phyloP scores from a whole-genome alignment of 352 stramenopile species.

The Hyaloperonospora brassicae region DNA sequence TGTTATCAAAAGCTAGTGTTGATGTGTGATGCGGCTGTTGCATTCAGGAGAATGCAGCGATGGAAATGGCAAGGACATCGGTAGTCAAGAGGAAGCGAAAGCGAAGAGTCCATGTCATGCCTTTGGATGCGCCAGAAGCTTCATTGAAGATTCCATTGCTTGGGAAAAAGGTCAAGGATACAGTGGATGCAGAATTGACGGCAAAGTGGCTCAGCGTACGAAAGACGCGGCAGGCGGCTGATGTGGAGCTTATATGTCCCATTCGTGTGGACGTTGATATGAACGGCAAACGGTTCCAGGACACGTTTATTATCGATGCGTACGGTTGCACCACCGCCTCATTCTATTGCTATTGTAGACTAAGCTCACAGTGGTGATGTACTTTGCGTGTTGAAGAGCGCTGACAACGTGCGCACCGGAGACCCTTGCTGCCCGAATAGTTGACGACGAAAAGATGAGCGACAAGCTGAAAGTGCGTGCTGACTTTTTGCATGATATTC shows the following conservation, averaged over 20 bases:
- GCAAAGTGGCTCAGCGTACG: conserved; percentile 16
- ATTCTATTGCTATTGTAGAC: neutral
- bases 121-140: conserved; percentile 20
- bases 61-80: conserved; percentile 9
- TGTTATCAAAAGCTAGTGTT: neutral
- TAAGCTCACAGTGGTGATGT: conserved; percentile 1
- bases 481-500: neutral
- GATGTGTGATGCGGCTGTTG: neutral
- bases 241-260: conserved; percentile 49
- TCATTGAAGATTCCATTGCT: conserved; percentile 2
- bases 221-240: conserved; percentile 12
- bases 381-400: conserved; percentile 13
- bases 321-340: conserved; percentile 20
- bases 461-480: conserved; percentile 33
- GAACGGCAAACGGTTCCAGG: conserved; percentile 64
- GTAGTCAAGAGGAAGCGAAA: conserved; percentile 50
- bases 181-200: conserved; percentile 7
- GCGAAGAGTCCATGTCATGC: conserved; percentile 38
- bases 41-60: conserved; percentile 14
- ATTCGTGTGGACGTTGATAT: conserved; percentile 74
- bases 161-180: conserved; percentile 2
- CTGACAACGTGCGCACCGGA: conserved; percentile 37
- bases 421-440: conserved; percentile 47
- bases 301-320: conserved; percentile 65
- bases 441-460: conserved; percentile 48